Base-by-base conservation (phyloP, 345 rosid species). In the Dipteronia sinensis region DNA sequence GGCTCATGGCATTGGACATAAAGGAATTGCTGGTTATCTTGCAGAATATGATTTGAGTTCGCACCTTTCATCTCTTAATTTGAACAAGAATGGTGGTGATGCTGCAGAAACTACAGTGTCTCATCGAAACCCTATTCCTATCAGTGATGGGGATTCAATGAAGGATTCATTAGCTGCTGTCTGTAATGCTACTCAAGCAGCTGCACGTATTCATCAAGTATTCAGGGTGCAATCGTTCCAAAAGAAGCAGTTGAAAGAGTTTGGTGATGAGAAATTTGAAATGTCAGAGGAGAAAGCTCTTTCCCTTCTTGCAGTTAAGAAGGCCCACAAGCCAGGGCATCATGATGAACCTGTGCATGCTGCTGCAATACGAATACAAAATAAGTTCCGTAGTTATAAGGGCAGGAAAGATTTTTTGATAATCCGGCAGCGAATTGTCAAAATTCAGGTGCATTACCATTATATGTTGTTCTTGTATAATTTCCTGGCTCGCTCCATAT, bases 191-290 rank as follows among this genome's bases (percentile, higher is more conserved):
- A 86, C 93, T 47, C 98, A 89, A 77, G 89, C 98, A 72, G 98
- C 97, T 77, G 96, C 96, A 44, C 89, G 94, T 76, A 93, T 92
- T 79, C 89, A 92, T 76, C 96, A 93, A 80, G 96, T 91, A 74
- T 95, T 92, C 86, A 88, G 99, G 80, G 88, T 92, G 49, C 92
- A 93, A 81, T 95, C 99, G 71, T 95, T 95, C 86, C 99, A 92
- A 74, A 90, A 86, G 80, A 92, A 90, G 89, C 91, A 85, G 72
- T 63, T 92, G 71, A 91, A 85, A 85, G 94, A 91, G 81, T 85
- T 74, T 75, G 89, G 86, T 27, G 87, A 83, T 76, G 90, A 83
- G 44, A 87, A 87, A 71, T 73, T 80, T 66, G 88, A 88, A 69
- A 85, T 92, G 75, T 81, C 96, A 29, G 86, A 92, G 22, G 96